Evolutionary conservation across 345 rosid species (phyloP), one percentile per base, ranked within the genome.

Genomic region (Punica granatum): DNA sequence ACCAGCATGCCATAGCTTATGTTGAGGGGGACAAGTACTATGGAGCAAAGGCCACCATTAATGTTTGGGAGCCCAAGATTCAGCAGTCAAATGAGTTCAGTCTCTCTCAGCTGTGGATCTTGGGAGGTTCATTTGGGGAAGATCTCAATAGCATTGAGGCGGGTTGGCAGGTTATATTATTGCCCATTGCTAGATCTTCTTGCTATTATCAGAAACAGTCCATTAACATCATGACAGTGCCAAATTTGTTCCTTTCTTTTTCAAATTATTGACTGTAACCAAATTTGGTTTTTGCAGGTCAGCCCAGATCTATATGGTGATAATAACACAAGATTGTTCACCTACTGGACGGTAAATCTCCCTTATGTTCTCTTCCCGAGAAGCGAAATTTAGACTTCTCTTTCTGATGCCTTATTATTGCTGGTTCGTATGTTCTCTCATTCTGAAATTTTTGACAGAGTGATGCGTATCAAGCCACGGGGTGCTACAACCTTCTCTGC

Each of bases 261-360:
- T 37, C 33, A 46, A 60, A 66, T 39, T 59, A 58, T 60, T 69
- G 28, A 48, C 61, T 73, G 44, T 4, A 37, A 37, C 41, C 11
- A 11, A 37, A 43, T 70, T 63, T 9, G 68, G 18, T 56, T 18
- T 23, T 63, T 21, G 66, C 86, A 93, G 98, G 98, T 93, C 69
- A 94, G 97, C 69, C 97, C 96, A 53, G 99, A 94, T 89, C 90
- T 94, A 1, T 94, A 94, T 74, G 99, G 99, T 56, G 99, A 94
- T 80, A 94, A 94, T 82, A 94, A 94, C 73, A 94, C 99, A 46
- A 88, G 99, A 72, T 96, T 94, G 71, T 94, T 94, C 90, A 91
- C 97, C 56, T 94, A 94, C 81, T 94, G 99, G 99, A 94, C 99
- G 73, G 99, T 94, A 81, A 86, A 87, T 74, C 63, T 72, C 73